Percentiles rank a stretch among this genome's conserved stretches.
phyloP scores from a whole-genome alignment of 2,329 filamentous ascomycete species.

The Neofusicoccum kwambonambiense region DNA sequence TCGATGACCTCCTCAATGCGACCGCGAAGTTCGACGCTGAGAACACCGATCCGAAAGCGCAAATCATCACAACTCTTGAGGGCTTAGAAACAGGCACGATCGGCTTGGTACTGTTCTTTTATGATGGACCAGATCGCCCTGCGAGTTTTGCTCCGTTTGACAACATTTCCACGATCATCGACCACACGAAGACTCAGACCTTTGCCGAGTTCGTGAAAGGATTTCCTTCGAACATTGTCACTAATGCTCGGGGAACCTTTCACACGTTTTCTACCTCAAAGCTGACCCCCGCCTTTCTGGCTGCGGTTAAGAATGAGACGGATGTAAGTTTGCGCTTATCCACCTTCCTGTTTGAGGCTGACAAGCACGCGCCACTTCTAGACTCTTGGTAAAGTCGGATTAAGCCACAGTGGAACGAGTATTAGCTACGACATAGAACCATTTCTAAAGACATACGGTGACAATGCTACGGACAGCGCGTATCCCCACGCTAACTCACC shows the following conservation, averaged over 20 bases:
- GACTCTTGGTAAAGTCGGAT: neutral
- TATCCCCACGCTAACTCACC: neutral
- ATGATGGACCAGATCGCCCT: neutral
- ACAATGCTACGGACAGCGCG: neutral
- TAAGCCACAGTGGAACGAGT: neutral
- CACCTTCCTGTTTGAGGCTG: too few species aligned
- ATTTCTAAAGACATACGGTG: neutral
- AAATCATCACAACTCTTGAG: neutral
- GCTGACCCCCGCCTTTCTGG: neutral
- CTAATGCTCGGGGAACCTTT: neutral
- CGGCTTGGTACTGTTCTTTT: neutral
- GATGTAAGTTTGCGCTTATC: neutral
- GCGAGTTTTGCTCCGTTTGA: neutral
- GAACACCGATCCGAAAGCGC: neutral
- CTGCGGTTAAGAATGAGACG: neutral
- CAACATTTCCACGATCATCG: neutral
- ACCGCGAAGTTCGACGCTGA: neutral
- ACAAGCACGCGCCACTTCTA: too few species aligned
- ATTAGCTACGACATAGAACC: conserved; percentile 5
- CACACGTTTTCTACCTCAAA: neutral
- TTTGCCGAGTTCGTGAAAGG: neutral
- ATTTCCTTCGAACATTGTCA: neutral
- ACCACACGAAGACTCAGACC: neutral
- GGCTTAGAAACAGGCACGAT: neutral
- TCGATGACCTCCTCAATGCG: neutral